These are phyloP conservation scores for Hortiboletus campestris DNA, from an alignment of 768 basidiomycete genomes.

Conservation along the genomic window DNA sequence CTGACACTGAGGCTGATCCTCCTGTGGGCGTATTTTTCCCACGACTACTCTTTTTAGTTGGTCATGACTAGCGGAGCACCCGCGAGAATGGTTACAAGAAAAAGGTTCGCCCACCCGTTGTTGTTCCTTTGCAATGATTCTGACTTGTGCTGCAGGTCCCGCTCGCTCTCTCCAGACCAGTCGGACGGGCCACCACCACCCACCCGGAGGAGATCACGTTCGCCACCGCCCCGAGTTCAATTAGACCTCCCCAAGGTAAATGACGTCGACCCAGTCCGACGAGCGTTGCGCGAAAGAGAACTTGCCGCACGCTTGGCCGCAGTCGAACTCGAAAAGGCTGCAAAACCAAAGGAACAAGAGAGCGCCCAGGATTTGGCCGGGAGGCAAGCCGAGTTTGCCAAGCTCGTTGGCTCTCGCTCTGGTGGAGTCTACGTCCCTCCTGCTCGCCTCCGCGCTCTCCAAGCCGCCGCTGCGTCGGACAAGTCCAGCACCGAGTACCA, in stretches of 20 bases:
- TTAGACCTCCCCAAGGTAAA: conserved; percentile 49
- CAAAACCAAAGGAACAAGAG: conserved; percentile 50
- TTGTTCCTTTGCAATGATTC: background rate
- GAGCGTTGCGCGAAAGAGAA: conserved; percentile 76
- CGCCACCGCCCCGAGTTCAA: conserved; percentile 32
- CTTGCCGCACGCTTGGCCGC: conserved; percentile 69
- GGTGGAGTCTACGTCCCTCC: conserved; percentile 98
- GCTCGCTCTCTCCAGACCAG: conserved; percentile 41
- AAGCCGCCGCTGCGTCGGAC: conserved; percentile 76
- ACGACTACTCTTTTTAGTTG: conserved; percentile 28
- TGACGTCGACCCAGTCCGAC: conserved; percentile 77
- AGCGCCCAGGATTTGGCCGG: conserved; percentile 52
- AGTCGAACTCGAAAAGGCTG: conserved; percentile 59
- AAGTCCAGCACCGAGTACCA: conserved; percentile 89
- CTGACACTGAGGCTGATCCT: no score
- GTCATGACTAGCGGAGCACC: conserved; percentile 18
- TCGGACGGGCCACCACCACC: conserved; percentile 38
- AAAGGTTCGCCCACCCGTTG: conserved; percentile 29
- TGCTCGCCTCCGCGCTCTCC: conserved; percentile 86
- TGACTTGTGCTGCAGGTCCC: conserved; percentile 39
- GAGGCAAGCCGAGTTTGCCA: conserved; percentile 85
- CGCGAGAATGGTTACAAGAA: conserved; percentile 43
- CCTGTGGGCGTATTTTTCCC: no score
- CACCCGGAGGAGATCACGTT: conserved; percentile 42
- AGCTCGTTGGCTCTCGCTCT: conserved; percentile 74